Percentiles rank a stretch among this genome's conserved stretches.
Conservation (phyloP, 352 stramenopile genomes). For the Phytopythium mirpurense region DNA sequence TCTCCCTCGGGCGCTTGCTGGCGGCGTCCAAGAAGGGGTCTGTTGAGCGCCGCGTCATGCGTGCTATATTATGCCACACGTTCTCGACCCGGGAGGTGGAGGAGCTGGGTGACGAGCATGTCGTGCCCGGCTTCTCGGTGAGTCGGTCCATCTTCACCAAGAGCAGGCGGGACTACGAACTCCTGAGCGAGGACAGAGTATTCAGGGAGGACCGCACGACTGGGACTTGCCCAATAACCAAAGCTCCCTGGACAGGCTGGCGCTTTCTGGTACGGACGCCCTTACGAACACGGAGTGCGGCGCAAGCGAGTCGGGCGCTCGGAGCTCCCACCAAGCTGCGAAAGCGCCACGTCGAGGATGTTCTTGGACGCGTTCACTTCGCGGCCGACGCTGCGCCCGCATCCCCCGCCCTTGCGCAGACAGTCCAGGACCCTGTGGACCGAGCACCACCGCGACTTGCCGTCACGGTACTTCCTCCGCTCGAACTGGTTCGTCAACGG, state of each 20-base stretch:
- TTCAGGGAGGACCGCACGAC: not conserved
- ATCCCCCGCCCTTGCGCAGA: slow-evolving; percentile 1
- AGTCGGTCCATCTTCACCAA: slow-evolving; percentile 1
- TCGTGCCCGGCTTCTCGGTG: not conserved
- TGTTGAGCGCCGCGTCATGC: slow-evolving; percentile 2
- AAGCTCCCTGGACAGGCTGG: slow-evolving; percentile 1
- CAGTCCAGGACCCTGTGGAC: slow-evolving; percentile 12
- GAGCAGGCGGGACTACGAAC: not conserved
- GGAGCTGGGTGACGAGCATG: not conserved
- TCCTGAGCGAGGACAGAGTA: not conserved
- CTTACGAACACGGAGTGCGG: no score
- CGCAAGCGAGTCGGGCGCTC: not conserved
- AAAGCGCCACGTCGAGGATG: not conserved
- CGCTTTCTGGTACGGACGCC: no score
- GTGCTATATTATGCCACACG: not conserved
- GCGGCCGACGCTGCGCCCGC: not conserved
- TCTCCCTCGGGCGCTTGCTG: not conserved
- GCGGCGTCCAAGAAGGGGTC: slow-evolving; percentile 3
- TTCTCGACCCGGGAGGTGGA: not conserved
- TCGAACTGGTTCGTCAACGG: not conserved
- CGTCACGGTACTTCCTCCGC: not conserved
- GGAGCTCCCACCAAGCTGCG: not conserved
- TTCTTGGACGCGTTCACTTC: slow-evolving; percentile 5
- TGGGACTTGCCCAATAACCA: no score
- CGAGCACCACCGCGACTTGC: not conserved